Evolutionary conservation across 2,329 filamentous ascomycete species (phyloP).

Genomic region (Basipetospora chlamydospora): DNA sequence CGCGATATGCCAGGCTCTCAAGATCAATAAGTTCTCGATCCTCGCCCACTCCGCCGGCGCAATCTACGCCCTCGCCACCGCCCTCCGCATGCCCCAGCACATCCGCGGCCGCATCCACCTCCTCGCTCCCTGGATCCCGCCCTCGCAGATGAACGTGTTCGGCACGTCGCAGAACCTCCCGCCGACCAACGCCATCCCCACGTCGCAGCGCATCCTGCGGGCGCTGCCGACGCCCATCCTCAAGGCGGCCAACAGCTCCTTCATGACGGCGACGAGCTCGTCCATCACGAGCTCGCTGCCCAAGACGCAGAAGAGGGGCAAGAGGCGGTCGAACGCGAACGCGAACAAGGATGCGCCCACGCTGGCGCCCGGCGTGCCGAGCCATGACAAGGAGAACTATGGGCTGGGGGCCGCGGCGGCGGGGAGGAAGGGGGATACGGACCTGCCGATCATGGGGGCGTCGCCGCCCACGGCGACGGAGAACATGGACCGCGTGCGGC

Average conservation of each 20-base stretch:
- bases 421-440: constrained; percentile 13
- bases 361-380: constrained; percentile 14
- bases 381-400: constrained; percentile 36
- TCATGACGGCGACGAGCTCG: constrained; percentile 83
- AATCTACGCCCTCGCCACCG: constrained; percentile 94
- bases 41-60: constrained; percentile 92
- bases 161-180: constrained; percentile 58
- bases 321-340: constrained; percentile 43
- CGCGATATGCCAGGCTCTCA: constrained; percentile 79
- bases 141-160: constrained; percentile 76
- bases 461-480: constrained; percentile 22
- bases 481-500: constrained; percentile 33
- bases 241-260: constrained; percentile 87
- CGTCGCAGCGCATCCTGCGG: constrained; percentile 79
- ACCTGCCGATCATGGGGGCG: constrained; percentile 10
- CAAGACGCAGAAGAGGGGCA: constrained; percentile 45
- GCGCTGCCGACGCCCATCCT: constrained; percentile 81
- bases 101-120: constrained; percentile 90
- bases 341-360: constrained; percentile 20
- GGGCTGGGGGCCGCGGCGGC: constrained; percentile 13
- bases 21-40: constrained; percentile 91
- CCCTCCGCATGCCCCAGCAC: constrained; percentile 87
- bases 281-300: constrained; percentile 69
- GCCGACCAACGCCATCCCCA: constrained; percentile 75
- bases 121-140: constrained; percentile 91